These are phyloP conservation scores for Ustilago crameri DNA, from an alignment of 1,284 basidiomycete species.

Conservation along the genomic window DNA sequence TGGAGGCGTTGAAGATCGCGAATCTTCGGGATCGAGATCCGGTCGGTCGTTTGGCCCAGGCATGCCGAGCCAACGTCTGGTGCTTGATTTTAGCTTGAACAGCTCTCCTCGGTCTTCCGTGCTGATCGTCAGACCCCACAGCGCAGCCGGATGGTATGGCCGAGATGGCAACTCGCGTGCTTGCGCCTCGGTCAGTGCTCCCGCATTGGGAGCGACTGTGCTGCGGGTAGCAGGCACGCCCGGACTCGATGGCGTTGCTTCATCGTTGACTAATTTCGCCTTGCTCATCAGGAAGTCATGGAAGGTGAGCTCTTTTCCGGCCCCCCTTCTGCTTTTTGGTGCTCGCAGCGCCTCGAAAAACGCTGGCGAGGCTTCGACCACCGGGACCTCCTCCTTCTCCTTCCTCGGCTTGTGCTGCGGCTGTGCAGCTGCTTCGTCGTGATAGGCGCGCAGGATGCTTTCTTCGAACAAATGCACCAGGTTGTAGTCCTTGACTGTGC, in stretches of 20 bases:
- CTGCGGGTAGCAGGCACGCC: slow-evolving; percentile 2
- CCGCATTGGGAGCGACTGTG: not conserved
- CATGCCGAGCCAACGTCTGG: slow-evolving; percentile 23
- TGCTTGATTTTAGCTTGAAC: slow-evolving; percentile 15
- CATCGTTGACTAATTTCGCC: not conserved
- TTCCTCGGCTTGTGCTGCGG: not conserved
- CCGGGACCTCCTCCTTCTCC: slow-evolving; percentile 7
- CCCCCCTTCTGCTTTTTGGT: not conserved
- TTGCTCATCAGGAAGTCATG: slow-evolving; percentile 19
- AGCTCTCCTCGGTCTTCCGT: slow-evolving; percentile 7
- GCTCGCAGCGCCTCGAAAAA: slow-evolving; percentile 33
- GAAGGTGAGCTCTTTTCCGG: slow-evolving; percentile 1
- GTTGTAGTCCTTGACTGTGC: slow-evolving; percentile 38
- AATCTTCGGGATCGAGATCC: not conserved
- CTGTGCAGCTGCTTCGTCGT: not conserved
- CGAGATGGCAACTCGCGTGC: slow-evolving; percentile 1
- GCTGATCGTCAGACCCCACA: slow-evolving; percentile 12
- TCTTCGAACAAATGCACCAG: slow-evolving; percentile 28
- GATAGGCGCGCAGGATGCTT: not conserved
- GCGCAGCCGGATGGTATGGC: not conserved
- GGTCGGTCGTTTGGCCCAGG: not conserved
- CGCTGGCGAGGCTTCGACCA: slow-evolving; percentile 2
- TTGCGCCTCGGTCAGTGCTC: slow-evolving; percentile 9
- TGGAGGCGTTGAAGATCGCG: not conserved
- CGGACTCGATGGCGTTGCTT: not conserved